Percentiles rank a stretch among this genome's conserved stretches.
Conservation (phyloP, 768 basidiomycete genomes). For the Coprinopsis marcescibilis region DNA sequence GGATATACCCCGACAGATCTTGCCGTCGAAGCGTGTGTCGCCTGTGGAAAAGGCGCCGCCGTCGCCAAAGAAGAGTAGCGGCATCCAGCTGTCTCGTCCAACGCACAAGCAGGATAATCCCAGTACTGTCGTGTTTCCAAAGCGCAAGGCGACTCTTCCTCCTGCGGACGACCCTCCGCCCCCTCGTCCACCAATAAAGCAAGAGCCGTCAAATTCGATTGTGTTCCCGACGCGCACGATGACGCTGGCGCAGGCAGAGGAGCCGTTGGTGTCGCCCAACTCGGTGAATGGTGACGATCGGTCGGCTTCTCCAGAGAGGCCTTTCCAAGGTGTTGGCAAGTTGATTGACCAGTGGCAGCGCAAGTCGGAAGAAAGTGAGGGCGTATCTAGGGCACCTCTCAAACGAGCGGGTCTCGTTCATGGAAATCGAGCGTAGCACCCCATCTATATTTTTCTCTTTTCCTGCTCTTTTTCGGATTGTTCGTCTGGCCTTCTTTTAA, state of each 20-base stretch:
- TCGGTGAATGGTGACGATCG: constrained; percentile 24
- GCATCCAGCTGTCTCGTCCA: not conserved
- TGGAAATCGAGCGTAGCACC: constrained; percentile 18
- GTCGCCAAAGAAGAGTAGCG: not conserved
- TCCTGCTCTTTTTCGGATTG: not conserved
- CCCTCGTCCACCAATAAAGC: no score
- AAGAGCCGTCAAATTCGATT: not conserved
- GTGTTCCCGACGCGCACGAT: constrained; percentile 9
- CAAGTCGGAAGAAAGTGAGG: constrained; percentile 54
- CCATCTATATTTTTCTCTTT: not conserved
- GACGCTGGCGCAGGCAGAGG: constrained; percentile 7
- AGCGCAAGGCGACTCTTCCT: constrained; percentile 3
- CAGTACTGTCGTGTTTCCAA: not conserved
- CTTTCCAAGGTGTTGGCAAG: constrained; percentile 78
- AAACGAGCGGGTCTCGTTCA: constrained; percentile 36
- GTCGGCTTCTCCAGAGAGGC: constrained; percentile 67
- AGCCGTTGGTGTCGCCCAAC: constrained; percentile 13
- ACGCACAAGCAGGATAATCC: not conserved
- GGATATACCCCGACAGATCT: not conserved
- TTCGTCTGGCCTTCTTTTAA: not conserved
- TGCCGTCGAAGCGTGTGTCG: not conserved
- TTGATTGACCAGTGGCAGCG: constrained; percentile 87
- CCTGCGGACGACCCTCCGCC: no score
- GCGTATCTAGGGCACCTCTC: constrained; percentile 29
- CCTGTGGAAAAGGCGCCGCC: not conserved